Evolutionary conservation across 257 asterid species (phyloP).

Genomic region (Solanum clarkiae): DNA sequence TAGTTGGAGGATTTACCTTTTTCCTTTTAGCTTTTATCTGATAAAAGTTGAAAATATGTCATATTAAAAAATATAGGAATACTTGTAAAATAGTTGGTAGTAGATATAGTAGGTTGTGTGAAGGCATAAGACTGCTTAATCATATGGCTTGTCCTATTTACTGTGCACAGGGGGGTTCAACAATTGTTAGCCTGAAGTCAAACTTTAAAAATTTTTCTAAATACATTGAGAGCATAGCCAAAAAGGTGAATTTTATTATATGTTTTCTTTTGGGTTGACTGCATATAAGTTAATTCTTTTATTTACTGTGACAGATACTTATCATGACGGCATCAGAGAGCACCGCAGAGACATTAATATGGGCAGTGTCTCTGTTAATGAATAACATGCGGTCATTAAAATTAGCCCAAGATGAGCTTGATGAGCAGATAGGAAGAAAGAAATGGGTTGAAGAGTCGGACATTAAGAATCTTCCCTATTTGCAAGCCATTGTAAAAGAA

Average conservation of each 20-base stretch:
- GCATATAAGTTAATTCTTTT: too few relatives aligned
- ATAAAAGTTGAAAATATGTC: not conserved
- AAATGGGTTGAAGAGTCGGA: constrained; percentile 48
- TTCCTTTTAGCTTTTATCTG: not conserved
- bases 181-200: not conserved
- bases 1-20: not conserved
- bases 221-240: too few relatives aligned
- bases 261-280: too few relatives aligned
- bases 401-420: constrained; percentile 31
- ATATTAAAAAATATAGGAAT: not conserved
- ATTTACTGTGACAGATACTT: too few relatives aligned
- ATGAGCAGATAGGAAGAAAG: constrained; percentile 18
- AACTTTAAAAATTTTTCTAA: too few relatives aligned
- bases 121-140: not conserved
- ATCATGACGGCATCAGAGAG: constrained; percentile 45
- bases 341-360: constrained; percentile 38
- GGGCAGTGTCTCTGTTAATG: constrained; percentile 41
- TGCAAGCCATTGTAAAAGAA: constrained; percentile 43
- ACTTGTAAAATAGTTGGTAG: not conserved
- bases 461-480: constrained; percentile 21
- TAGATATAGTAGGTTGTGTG: not conserved
- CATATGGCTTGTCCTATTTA: not conserved
- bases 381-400: constrained; percentile 14
- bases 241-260: too few relatives aligned
- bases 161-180: not conserved